Conservation (phyloP, 2,329 filamentous ascomycete species). For the Colletotrichum karsti region DNA sequence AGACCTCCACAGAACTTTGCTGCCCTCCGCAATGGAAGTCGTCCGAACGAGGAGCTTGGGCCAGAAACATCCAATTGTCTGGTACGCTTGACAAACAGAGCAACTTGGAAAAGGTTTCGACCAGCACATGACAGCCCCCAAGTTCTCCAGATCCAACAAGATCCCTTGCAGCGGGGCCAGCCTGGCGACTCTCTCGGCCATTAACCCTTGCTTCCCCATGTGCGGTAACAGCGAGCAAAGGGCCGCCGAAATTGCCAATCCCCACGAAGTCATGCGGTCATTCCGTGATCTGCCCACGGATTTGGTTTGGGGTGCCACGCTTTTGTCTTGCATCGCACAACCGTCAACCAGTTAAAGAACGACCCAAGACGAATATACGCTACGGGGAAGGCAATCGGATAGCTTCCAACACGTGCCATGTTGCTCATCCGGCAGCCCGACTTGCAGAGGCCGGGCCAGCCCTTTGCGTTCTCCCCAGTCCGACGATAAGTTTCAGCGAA, state of each 20-base stretch:
- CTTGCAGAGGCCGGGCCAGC: background rate
- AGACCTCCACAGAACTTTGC: constrained; percentile 13
- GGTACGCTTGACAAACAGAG: background rate
- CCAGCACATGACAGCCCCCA: background rate
- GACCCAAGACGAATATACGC: background rate
- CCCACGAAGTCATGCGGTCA: constrained; percentile 21
- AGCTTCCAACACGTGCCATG: background rate
- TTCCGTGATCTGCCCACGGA: background rate
- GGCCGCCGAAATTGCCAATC: constrained; percentile 18
- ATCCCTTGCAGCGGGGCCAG: constrained; percentile 3
- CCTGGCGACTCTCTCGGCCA: constrained; percentile 21
- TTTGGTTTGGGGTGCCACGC: background rate
- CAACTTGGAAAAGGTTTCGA: background rate
- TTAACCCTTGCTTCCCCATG: constrained; percentile 17
- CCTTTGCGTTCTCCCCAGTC: background rate
- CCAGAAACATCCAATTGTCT: background rate
- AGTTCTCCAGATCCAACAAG: background rate
- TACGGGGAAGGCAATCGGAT: background rate
- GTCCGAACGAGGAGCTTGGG: constrained; percentile 11
- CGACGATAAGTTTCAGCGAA: constrained; percentile 19
- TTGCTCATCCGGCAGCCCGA: background rate
- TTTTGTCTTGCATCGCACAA: background rate
- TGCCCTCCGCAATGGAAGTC: constrained; percentile 1
- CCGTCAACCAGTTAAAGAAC: background rate
- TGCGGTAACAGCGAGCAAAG: constrained; percentile 27